These are phyloP conservation scores for Penicillium sp. DNA, from an alignment of 2,329 filamentous ascomycete genomes.

Conservation along the genomic window DNA sequence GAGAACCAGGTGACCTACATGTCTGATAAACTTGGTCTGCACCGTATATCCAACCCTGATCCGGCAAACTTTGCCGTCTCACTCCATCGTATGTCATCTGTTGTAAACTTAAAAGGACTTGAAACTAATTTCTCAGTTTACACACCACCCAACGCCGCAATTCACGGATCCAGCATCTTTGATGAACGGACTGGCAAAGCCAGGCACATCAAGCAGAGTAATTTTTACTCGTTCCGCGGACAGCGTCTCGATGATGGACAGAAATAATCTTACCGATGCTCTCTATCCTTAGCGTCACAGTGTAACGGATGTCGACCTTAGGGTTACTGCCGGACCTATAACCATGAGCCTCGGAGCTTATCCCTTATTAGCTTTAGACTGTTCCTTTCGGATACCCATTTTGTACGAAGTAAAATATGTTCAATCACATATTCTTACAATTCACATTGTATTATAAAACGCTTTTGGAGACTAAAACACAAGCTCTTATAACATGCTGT, in stretches of 20 bases:
- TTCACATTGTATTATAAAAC: background rate
- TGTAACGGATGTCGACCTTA: background rate
- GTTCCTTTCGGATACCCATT: background rate
- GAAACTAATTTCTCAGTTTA: slow-evolving; percentile 55
- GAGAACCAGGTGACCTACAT: slow-evolving; percentile 83
- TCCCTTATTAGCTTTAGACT: background rate
- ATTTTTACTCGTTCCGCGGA: slow-evolving; percentile 67
- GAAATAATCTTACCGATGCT: background rate
- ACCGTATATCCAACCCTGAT: slow-evolving; percentile 75
- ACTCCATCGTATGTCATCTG: slow-evolving; percentile 62
- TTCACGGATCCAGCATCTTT: slow-evolving; percentile 78
- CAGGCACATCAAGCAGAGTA: slow-evolving; percentile 67
- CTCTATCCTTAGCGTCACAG: background rate
- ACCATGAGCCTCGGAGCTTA: background rate
- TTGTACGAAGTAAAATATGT: background rate
- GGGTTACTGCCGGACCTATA: background rate
- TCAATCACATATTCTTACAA: background rate
- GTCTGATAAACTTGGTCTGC: slow-evolving; percentile 81
- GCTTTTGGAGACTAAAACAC: background rate
- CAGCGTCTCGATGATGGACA: slow-evolving; percentile 28
- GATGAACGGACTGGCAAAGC: slow-evolving; percentile 72
- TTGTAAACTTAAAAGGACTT: background rate
- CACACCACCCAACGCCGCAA: slow-evolving; percentile 84
- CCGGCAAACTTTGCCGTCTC: slow-evolving; percentile 74
- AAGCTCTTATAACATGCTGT: background rate